Base-by-base conservation (phyloP, 2,329 filamentous ascomycete genomes). In the Kalaharituber pfeilii region DNA sequence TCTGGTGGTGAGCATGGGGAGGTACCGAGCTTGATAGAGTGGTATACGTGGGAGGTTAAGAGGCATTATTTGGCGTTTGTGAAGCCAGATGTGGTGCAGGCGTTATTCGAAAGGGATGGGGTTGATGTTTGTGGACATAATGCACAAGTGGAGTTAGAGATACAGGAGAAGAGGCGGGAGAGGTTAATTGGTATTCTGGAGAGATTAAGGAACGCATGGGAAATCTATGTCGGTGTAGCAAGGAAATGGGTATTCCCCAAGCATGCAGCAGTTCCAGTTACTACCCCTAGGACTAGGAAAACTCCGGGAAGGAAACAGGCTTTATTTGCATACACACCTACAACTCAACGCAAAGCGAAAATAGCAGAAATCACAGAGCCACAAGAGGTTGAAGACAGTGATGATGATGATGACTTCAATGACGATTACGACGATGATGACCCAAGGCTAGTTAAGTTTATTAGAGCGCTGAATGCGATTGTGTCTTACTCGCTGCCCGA, bases 31-130 rank as follows among this genome's bases (percentile, higher is more conserved):
- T 51, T 64, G 20, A 39, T 60, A 25, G 62, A 64, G 53, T 64
- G 62, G 62, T 64, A 63, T 54, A 60, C 53, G 9, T 63, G 60
- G 51, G 62, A 64, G 52, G 62, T 63, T 33, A 56, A 62, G 53
- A 51, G 62, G 56, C 62, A 64, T 50, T 63, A 63, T 39, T 53
- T 64, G 47, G 61, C 57, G 50, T 59, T 55, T 54, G 60, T 63
- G 33, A 57, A 58, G 30, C 56, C 57, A 29, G 49, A 30, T 29
- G 61, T 63, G 49, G 51, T 47, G 42, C n/a, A 47, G 15, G 24
- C 13, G 22, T 11, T 47, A 1, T 47, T 47, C 11, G 33, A 39
- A 39, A 13, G 7, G 15, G 55, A 24, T 55, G 57, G 4, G 42
- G 42, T 20, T 20, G 30, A 36, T 36, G 30, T 36, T 36, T 9